These are phyloP conservation scores for Rhodotorula sp. DNA, from an alignment of 1,284 basidiomycete genomes.

Conservation along the genomic window DNA sequence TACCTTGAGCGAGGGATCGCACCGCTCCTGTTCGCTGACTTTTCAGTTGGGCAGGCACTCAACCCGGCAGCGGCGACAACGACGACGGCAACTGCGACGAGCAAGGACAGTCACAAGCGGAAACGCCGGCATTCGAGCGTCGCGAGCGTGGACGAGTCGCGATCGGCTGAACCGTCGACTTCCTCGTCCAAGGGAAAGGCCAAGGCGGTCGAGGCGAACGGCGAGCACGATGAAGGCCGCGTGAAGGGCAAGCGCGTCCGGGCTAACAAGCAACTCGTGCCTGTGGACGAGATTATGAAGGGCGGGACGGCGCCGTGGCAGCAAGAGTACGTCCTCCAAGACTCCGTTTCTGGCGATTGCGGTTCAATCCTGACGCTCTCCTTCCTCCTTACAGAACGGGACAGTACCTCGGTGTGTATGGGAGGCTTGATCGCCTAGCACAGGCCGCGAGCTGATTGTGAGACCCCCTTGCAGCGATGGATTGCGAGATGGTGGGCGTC, in stretches of 20 bases:
- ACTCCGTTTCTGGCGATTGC: not conserved
- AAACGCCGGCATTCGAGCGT: conserved; percentile 20
- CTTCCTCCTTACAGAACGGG: conserved; percentile 12
- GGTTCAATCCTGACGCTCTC: not conserved
- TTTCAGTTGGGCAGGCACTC: conserved; percentile 17
- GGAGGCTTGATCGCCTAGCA: accelerated
- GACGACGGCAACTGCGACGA: not conserved
- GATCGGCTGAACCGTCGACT: not conserved
- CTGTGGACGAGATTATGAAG: conserved; percentile 31
- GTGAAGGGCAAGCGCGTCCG: conserved; percentile 1
- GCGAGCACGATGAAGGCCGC: not conserved
- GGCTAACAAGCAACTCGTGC: conserved; percentile 20
- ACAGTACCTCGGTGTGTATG: conserved; percentile 33
- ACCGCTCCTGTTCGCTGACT: not conserved
- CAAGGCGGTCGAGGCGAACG: conserved; percentile 2
- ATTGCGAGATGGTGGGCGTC: conserved; percentile 98
- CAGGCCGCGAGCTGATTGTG: not conserved
- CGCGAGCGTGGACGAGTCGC: conserved; percentile 2
- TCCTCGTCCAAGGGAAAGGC: conserved; percentile 24
- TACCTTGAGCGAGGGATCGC: too few relatives aligned
- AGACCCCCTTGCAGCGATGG: conserved; percentile 58
- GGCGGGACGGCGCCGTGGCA: conserved; percentile 33
- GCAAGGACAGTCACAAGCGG: conserved; percentile 18
- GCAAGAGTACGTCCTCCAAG: conserved; percentile 23
- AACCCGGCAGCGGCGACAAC: conserved; percentile 2